Evolutionary conservation across 306 rosid species (phyloP).

Genomic region (Lithocarpus polystachyus): DNA sequence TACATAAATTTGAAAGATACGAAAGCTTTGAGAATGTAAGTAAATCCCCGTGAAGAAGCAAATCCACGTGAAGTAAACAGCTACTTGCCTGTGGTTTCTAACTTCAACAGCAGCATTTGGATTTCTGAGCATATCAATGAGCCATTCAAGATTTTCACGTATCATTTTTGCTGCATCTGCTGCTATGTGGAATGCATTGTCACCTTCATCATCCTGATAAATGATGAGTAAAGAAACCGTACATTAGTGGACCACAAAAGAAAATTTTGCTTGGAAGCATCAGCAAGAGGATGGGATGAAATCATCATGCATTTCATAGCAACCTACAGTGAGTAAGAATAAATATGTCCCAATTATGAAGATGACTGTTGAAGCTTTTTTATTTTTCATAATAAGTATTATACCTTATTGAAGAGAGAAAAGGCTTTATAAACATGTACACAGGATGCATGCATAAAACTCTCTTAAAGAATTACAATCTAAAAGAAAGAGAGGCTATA

Average conservation of each 20-base stretch:
- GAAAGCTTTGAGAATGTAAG: slow-evolving; percentile 5
- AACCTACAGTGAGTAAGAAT: background rate
- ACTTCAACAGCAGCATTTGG: slow-evolving; percentile 85
- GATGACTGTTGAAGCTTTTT: background rate
- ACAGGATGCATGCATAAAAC: no score
- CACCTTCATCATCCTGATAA: slow-evolving; percentile 92
- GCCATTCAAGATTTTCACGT: slow-evolving; percentile 97
- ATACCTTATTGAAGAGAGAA: no score
- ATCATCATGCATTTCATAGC: background rate
- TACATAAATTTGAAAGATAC: background rate
- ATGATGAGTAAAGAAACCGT: slow-evolving; percentile 9
- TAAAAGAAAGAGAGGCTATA: no score
- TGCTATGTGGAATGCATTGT: slow-evolving; percentile 93
- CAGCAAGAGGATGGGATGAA: background rate
- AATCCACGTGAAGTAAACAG: background rate
- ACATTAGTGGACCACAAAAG: slow-evolving; percentile 15
- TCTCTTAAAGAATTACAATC: no score
- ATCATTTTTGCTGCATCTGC: slow-evolving; percentile 95
- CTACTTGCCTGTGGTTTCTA: slow-evolving; percentile 86
- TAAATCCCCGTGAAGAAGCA: slow-evolving; percentile 10
- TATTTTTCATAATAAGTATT: no score
- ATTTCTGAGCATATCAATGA: slow-evolving; percentile 77
- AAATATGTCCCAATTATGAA: background rate
- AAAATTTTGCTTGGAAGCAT: slow-evolving; percentile 1
- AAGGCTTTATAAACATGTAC: no score